Conservation (phyloP, 2,329 filamentous ascomycete genomes). For the Pseudocercospora fuligena region DNA sequence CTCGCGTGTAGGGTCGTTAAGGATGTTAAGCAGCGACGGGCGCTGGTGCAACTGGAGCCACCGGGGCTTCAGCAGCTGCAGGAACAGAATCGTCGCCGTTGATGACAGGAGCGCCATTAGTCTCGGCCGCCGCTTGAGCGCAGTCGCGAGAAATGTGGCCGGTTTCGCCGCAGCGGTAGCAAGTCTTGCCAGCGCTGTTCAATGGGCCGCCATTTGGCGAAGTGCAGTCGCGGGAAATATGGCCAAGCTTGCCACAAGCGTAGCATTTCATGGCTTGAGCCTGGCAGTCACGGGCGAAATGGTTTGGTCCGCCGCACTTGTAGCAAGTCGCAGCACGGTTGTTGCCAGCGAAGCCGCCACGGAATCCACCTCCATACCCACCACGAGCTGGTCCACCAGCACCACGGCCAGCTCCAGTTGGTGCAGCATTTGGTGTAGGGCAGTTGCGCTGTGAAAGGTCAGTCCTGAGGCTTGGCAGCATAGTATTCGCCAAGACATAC, state of each 20-base stretch:
- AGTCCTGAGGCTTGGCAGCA: conserved; percentile 14
- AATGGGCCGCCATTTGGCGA: conserved; percentile 94
- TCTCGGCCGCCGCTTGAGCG: conserved; percentile 63
- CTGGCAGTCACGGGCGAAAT: conserved; percentile 98
- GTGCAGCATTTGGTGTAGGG: conserved; percentile 72
- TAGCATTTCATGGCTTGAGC: conserved; percentile 99
- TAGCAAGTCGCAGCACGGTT: conserved; percentile 70
- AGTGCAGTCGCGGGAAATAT: conserved; percentile 94
- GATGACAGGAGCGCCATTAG: conserved; percentile 38
- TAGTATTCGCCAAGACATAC: conserved; percentile 56
- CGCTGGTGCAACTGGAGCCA: conserved; percentile 47
- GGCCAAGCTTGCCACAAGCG: conserved; percentile 91
- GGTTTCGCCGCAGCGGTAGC: conserved; percentile 95
- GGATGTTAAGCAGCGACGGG: conserved; percentile 50
- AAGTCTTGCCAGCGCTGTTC: conserved; percentile 91
- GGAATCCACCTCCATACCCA: conserved; percentile 66
- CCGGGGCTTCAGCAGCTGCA: conserved; percentile 45
- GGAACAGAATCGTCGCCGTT: conserved; percentile 40
- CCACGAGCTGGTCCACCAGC: conserved; percentile 70
- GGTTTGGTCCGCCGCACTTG: conserved; percentile 84
- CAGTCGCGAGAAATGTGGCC: conserved; percentile 97
- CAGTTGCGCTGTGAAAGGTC: conserved; percentile 69
- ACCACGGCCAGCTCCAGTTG: conserved; percentile 54
- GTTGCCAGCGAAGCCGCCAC: conserved; percentile 75
- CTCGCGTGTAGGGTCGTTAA: conserved; percentile 8